A percentile compares a stretch with the other conserved stretches of the same genome.
Conservation (phyloP, 2,329 filamentous ascomycete species). For the Claviceps humidiphila region DNA sequence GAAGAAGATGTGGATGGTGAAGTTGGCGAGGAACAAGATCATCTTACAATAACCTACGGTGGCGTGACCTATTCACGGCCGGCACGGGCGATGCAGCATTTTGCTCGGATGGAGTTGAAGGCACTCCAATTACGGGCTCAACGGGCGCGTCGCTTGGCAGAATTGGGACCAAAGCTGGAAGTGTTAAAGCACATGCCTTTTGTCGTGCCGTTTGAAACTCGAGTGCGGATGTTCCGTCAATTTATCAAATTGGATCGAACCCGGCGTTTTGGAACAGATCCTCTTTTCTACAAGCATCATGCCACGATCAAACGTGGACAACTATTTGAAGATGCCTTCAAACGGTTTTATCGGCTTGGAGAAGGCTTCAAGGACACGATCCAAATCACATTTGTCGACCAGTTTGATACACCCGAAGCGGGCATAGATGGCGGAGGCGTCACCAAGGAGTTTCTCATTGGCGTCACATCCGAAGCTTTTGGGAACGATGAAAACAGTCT, state of each 20-base stretch:
- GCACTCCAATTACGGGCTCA: constrained; percentile 53
- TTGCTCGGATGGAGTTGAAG: constrained; percentile 39
- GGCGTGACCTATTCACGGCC: too few species aligned
- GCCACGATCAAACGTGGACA: constrained; percentile 67
- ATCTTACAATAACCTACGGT: too few species aligned
- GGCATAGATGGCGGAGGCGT: constrained; percentile 96
- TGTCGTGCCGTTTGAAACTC: constrained; percentile 81
- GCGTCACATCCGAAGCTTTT: constrained; percentile 77
- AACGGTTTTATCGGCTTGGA: constrained; percentile 68
- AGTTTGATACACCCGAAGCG: constrained; percentile 75
- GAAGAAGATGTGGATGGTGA: constrained; percentile 27
- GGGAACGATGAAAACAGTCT: constrained; percentile 29
- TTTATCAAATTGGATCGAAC: constrained; percentile 65
- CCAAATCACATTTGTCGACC: constrained; percentile 89
- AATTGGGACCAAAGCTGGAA: constrained; percentile 74
- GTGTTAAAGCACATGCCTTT: constrained; percentile 95
- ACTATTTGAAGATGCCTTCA: constrained; percentile 75
- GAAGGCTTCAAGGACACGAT: constrained; percentile 87
- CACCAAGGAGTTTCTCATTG: constrained; percentile 91
- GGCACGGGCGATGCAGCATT: too few species aligned
- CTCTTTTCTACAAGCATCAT: constrained; percentile 41
- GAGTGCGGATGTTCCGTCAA: constrained; percentile 85
- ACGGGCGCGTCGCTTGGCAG: constrained; percentile 58
- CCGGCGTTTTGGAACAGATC: constrained; percentile 12
- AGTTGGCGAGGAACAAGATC: constrained; percentile 12